Conservation (phyloP, 2,329 filamentous ascomycete species). For the Orbilia brochopaga region DNA sequence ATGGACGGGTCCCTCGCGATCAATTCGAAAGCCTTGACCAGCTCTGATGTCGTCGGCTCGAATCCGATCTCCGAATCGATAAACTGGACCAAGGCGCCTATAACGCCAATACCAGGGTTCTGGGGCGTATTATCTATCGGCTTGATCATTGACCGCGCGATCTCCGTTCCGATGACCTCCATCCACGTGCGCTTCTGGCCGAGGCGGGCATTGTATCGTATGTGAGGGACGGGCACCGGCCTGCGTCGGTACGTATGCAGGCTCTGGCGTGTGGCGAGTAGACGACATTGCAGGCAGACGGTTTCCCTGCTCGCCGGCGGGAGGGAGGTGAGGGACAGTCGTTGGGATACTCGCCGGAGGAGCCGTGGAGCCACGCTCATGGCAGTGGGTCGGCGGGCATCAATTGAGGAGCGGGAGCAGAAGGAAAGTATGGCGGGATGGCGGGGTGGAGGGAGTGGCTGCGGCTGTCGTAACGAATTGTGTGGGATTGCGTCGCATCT, state of each 20-base stretch:
- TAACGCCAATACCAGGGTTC: slow-evolving; percentile 40
- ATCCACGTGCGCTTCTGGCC: slow-evolving; percentile 34
- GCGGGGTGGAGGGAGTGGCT: too few species aligned
- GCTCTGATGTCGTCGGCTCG: slow-evolving; percentile 33
- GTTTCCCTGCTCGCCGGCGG: slow-evolving; percentile 20
- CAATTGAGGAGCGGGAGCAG: slow-evolving; percentile 8
- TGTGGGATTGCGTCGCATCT: slow-evolving; percentile 7
- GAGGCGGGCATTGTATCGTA: slow-evolving; percentile 11
- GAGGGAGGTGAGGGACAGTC: slow-evolving; percentile 18
- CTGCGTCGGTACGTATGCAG: slow-evolving; percentile 39
- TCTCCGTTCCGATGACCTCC: slow-evolving; percentile 35
- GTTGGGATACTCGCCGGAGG: slow-evolving; percentile 43
- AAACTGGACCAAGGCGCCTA: slow-evolving; percentile 30
- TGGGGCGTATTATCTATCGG: slow-evolving; percentile 36
- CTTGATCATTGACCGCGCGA: slow-evolving; percentile 22
- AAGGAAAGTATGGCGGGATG: neutral
- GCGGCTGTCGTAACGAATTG: slow-evolving; percentile 1
- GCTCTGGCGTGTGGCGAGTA: slow-evolving; percentile 33
- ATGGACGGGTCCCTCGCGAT: slow-evolving; percentile 17
- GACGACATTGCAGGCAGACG: slow-evolving; percentile 44
- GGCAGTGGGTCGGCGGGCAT: slow-evolving; percentile 29
- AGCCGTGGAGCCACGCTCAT: slow-evolving; percentile 50
- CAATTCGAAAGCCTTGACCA: slow-evolving; percentile 38
- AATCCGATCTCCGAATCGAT: slow-evolving; percentile 38
- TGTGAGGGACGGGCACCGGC: slow-evolving; percentile 13